Evolutionary conservation across 176 grass and related monocot genomes (phyloP).

Genomic region (Rhynchospora breviuscula): DNA sequence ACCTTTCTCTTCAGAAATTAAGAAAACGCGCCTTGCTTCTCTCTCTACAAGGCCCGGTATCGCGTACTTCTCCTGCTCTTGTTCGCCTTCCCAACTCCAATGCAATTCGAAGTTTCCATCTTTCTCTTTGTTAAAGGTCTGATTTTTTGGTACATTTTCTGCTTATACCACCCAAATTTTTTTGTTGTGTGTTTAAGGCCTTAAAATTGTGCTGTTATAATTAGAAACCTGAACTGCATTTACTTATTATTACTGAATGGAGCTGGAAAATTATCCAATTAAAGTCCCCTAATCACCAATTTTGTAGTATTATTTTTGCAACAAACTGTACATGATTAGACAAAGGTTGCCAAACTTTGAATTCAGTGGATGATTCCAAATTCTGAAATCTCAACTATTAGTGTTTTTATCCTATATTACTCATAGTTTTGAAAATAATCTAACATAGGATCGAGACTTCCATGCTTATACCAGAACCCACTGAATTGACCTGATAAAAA

Average conservation of each 20-base stretch:
- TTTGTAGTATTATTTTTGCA: neutral
- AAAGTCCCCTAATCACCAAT: neutral
- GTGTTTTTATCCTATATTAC: neutral
- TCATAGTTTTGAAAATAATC: neutral
- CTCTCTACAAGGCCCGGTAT: neutral
- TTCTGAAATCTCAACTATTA: neutral
- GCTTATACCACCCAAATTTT: neutral
- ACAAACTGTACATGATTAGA: neutral
- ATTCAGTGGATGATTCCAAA: neutral
- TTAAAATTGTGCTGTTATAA: neutral
- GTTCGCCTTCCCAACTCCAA: neutral
- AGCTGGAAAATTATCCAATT: neutral
- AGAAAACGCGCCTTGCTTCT: slow-evolving; percentile 1
- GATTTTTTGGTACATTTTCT: neutral
- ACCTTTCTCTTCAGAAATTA: neutral
- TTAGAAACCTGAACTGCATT: neutral
- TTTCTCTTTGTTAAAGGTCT: slow-evolving; percentile 10
- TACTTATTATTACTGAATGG: neutral
- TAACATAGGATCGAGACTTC: neutral
- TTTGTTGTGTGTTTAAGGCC: neutral
- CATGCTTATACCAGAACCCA: neutral
- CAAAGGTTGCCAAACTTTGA: neutral
- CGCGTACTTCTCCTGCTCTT: neutral
- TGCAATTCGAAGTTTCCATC: neutral
- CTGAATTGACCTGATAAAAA: neutral